phyloP scores from a whole-genome alignment of 2,329 filamentous ascomycete genomes.

The Gaeumannomyces tritici region DNA sequence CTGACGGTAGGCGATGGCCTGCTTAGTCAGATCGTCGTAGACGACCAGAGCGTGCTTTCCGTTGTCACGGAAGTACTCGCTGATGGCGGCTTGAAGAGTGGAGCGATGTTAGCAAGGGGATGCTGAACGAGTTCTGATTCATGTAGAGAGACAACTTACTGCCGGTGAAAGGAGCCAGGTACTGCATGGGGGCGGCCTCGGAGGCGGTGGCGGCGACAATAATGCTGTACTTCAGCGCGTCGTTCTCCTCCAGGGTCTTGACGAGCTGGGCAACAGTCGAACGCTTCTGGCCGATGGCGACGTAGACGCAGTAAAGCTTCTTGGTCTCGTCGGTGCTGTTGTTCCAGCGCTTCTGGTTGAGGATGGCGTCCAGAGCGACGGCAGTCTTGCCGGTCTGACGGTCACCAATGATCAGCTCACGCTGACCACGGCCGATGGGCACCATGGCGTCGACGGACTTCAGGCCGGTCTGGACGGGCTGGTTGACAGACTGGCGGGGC shows the following conservation, averaged over 20 bases:
- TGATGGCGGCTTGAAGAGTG: neutral
- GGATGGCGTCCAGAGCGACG: constrained; percentile 92
- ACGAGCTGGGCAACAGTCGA: constrained; percentile 98
- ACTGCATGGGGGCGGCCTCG: constrained; percentile 91
- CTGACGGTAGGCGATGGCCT: constrained; percentile 95
- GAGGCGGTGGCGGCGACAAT: constrained; percentile 94
- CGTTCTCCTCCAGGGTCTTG: constrained; percentile 99
- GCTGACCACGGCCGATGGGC: constrained; percentile 98
- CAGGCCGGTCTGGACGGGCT: constrained; percentile 98
- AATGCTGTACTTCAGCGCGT: constrained; percentile 97
- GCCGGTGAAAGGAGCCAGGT: constrained; percentile 88
- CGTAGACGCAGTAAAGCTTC: constrained; percentile 99
- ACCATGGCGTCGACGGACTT: constrained; percentile 99
- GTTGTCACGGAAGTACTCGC: constrained; percentile 69
- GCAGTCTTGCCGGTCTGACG: constrained; percentile 99
- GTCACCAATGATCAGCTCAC: constrained; percentile 99
- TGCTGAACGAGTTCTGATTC: no score
- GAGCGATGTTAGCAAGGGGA: neutral
- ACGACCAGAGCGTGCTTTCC: constrained; percentile 85
- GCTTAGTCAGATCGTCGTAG: constrained; percentile 95
- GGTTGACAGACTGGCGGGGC: constrained; percentile 91
- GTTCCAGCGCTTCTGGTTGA: constrained; percentile 99
- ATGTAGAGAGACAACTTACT: no score
- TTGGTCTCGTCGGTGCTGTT: constrained; percentile 73
- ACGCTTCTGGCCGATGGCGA: constrained; percentile 98